Conservation (phyloP, 257 asterid genomes). For the Solanum lignicaule region DNA sequence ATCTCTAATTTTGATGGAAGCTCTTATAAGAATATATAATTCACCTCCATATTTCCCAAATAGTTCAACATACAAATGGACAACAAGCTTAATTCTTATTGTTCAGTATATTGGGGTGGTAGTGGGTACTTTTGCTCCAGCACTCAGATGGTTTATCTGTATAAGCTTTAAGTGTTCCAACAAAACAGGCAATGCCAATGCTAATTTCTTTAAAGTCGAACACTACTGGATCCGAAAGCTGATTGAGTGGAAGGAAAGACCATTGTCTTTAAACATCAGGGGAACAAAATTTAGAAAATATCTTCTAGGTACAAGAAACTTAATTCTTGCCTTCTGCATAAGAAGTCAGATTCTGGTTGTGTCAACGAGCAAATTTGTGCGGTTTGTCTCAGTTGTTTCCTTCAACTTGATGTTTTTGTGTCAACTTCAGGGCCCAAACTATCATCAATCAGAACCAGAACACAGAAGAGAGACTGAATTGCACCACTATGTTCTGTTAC, state of each 20-base stretch:
- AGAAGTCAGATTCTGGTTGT: slow-evolving; percentile 24
- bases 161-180: slow-evolving; percentile 1
- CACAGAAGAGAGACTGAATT: slow-evolving; percentile 6
- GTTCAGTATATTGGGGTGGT: slow-evolving; percentile 22
- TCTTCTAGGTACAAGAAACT: slow-evolving; percentile 14
- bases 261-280: slow-evolving; percentile 14
- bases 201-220: slow-evolving; percentile 10
- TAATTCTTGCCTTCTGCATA: slow-evolving; percentile 15
- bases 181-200: not conserved
- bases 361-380: slow-evolving; percentile 15
- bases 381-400: slow-evolving; percentile 10
- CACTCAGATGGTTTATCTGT: slow-evolving; percentile 15
- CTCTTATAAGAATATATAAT: slow-evolving; percentile 7
- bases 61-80: slow-evolving; percentile 19
- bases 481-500: slow-evolving; percentile 26
- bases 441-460: slow-evolving; percentile 7
- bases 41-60: not conserved
- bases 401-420: slow-evolving; percentile 4
- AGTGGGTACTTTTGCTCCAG: slow-evolving; percentile 29
- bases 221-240: slow-evolving; percentile 30
- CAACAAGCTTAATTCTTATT: slow-evolving; percentile 13
- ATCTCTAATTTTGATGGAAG: slow-evolving; percentile 14
- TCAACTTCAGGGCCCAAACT: not conserved
- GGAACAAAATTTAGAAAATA: slow-evolving; percentile 24
- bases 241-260: slow-evolving; percentile 32